Evolutionary conservation across 2,329 filamentous ascomycete species (phyloP).

Genomic region (Penicillium sp.): DNA sequence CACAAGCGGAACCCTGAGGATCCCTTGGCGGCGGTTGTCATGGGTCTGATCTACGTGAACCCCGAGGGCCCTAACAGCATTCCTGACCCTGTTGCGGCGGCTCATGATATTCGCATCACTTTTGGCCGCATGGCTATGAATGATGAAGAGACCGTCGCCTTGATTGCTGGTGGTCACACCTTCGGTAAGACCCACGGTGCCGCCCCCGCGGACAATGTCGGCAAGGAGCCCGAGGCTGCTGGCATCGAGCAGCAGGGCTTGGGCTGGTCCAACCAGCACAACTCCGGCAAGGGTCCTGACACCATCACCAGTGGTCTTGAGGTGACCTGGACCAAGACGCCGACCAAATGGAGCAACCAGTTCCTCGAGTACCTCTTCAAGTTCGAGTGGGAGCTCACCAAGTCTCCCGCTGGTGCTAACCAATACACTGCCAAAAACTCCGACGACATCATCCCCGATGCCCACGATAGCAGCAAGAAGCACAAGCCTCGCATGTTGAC

Average conservation of each 20-base stretch:
- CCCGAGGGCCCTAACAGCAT: conserved; percentile 69
- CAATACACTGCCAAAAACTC: conserved; percentile 70
- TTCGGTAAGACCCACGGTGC: conserved; percentile 80
- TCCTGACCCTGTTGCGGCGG: conserved; percentile 63
- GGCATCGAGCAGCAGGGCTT: conserved; percentile 61
- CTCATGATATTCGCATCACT: conserved; percentile 65
- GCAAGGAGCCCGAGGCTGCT: conserved; percentile 61
- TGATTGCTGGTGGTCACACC: conserved; percentile 71
- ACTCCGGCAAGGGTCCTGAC: conserved; percentile 62
- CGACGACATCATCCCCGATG: conserved; percentile 62
- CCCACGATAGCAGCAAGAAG: conserved; percentile 65
- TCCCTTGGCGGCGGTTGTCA: conserved; percentile 62
- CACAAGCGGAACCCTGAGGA: conserved; percentile 61
- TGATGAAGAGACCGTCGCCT: conserved; percentile 72
- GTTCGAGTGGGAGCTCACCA: conserved; percentile 70
- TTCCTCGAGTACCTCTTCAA: conserved; percentile 72
- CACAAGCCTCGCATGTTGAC: conserved; percentile 71
- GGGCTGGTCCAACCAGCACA: conserved; percentile 63
- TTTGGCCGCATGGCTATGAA: conserved; percentile 79
- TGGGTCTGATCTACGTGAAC: conserved; percentile 79
- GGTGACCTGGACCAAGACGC: conserved; percentile 72
- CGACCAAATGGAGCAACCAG: conserved; percentile 68
- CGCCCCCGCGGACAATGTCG: conserved; percentile 57
- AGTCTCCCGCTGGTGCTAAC: conserved; percentile 68
- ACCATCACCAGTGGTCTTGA: conserved; percentile 72